Evolutionary conservation across 116 monocot species (phyloP).

Genomic region (Dioscorea cayenensis): DNA sequence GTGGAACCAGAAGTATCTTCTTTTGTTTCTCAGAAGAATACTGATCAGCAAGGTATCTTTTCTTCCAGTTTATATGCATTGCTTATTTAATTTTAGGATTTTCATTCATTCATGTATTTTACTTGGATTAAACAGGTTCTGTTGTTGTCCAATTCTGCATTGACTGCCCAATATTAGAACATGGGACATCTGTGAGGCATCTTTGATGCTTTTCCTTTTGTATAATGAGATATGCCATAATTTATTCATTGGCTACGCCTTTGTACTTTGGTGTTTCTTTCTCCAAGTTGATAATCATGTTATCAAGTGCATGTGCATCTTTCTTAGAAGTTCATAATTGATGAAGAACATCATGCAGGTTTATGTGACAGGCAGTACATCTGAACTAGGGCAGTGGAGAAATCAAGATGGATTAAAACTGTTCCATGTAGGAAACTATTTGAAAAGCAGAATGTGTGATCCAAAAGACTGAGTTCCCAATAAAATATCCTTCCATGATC

Average conservation of each 20-base stretch:
- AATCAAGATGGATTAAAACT: conserved; percentile 62
- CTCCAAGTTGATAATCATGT: too few relatives aligned
- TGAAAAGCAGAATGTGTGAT: conserved; percentile 70
- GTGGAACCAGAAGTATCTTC: too few relatives aligned
- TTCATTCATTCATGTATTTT: neutral
- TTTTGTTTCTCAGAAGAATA: too few relatives aligned
- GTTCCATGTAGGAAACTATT: conserved; percentile 44
- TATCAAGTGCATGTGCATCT: too few relatives aligned
- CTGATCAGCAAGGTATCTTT: too few relatives aligned
- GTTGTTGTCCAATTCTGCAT: conserved; percentile 60
- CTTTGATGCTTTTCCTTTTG: neutral
- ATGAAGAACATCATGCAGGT: conserved; percentile 36
- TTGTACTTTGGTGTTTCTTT: too few relatives aligned
- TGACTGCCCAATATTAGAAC: conserved; percentile 44
- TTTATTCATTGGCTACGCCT: too few relatives aligned
- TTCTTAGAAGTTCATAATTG: too few relatives aligned
- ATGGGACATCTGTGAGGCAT: conserved; percentile 56
- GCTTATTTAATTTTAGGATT: conserved; percentile 1
- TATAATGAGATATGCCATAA: too few relatives aligned
- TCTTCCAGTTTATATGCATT: too few relatives aligned
- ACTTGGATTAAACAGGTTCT: conserved; percentile 24
- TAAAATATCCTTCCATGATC: conserved; percentile 78
- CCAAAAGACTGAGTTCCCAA: conserved; percentile 61
- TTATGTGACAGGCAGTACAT: conserved; percentile 56
- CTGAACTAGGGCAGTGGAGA: conserved; percentile 65